Evolutionary conservation across 768 basidiomycete species (phyloP).

Genomic region (Tulasnella sp.): DNA sequence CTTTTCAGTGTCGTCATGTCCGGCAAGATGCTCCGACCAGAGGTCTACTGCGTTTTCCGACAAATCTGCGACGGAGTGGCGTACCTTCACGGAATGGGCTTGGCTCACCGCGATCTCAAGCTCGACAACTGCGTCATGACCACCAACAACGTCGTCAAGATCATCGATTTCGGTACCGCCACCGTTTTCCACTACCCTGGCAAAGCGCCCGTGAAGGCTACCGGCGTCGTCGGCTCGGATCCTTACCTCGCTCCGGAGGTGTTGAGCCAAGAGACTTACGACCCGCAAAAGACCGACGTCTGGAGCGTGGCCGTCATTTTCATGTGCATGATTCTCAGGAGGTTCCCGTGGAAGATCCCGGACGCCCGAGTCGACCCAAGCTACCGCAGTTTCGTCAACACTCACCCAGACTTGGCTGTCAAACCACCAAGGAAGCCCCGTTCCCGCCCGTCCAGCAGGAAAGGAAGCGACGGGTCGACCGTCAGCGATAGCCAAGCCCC

Average conservation of each 20-base stretch:
- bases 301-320: slow-evolving; percentile 99
- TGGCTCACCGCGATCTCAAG: slow-evolving; percentile 97
- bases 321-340: slow-evolving; percentile 94
- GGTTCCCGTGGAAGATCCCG: slow-evolving; percentile 99
- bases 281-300: slow-evolving; percentile 95
- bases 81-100: slow-evolving; percentile 93
- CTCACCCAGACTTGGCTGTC: slow-evolving; percentile 77
- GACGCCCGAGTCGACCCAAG: slow-evolving; percentile 87
- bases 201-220: slow-evolving; percentile 62
- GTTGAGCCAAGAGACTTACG: slow-evolving; percentile 65
- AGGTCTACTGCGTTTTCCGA: slow-evolving; percentile 98
- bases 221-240: slow-evolving; percentile 92
- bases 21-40: slow-evolving; percentile 94
- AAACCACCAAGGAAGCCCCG: slow-evolving; percentile 21
- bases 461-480: background rate
- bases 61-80: slow-evolving; percentile 98
- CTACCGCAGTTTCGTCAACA: slow-evolving; percentile 83
- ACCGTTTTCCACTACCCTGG: slow-evolving; percentile 99
- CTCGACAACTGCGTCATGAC: slow-evolving; percentile 99
- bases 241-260: slow-evolving; percentile 99
- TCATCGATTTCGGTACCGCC: slow-evolving; percentile 99
- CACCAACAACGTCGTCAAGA: slow-evolving; percentile 84
- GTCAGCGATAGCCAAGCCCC: background rate
- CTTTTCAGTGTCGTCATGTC: slow-evolving; percentile 99
- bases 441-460: background rate